These are phyloP conservation scores for Ophiosphaerella narmari DNA, from an alignment of 2,329 filamentous ascomycete genomes.

Conservation along the genomic window DNA sequence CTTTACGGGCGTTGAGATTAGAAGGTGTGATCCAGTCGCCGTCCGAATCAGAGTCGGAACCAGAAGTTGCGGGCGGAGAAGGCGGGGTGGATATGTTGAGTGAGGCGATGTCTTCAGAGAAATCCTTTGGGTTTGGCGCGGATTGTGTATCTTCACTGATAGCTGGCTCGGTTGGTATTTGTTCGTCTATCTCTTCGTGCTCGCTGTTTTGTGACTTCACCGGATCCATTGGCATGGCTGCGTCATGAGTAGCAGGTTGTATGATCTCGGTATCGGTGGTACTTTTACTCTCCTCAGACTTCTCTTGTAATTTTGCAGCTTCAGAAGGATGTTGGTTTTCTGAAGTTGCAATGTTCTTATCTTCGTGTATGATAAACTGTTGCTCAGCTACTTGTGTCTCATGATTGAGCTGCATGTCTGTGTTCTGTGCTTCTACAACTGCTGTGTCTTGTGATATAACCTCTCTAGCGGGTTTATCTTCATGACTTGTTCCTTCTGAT, in stretches of 20 bases:
- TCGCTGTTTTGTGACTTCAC: not conserved
- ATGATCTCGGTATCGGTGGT: not conserved
- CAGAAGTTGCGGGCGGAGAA: slow-evolving; percentile 21
- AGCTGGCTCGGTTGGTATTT: not conserved
- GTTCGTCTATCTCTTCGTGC: not conserved
- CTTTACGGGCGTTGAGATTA: slow-evolving; percentile 85
- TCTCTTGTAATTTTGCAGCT: not conserved
- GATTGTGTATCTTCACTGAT: not conserved
- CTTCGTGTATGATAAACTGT: not conserved
- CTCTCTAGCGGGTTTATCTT: too few relatives aligned
- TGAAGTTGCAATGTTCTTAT: too few relatives aligned
- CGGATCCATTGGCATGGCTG: not conserved
- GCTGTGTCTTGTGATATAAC: not conserved
- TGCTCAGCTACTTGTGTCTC: not conserved
- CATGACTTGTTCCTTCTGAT: too few relatives aligned
- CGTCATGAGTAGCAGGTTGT: not conserved
- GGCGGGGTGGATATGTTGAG: slow-evolving; percentile 21
- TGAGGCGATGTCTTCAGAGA: slow-evolving; percentile 25
- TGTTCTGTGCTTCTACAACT: not conserved
- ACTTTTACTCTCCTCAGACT: too few relatives aligned
- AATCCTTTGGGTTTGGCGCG: slow-evolving; percentile 1
- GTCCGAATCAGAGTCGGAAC: slow-evolving; percentile 19
- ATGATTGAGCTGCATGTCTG: not conserved
- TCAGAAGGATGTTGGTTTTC: too few relatives aligned
- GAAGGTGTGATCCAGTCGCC: slow-evolving; percentile 91